Percentiles rank a stretch among this genome's conserved stretches.
phyloP scores from a whole-genome alignment of 805 yeast genomes.

The Priceomyces medius region DNA sequence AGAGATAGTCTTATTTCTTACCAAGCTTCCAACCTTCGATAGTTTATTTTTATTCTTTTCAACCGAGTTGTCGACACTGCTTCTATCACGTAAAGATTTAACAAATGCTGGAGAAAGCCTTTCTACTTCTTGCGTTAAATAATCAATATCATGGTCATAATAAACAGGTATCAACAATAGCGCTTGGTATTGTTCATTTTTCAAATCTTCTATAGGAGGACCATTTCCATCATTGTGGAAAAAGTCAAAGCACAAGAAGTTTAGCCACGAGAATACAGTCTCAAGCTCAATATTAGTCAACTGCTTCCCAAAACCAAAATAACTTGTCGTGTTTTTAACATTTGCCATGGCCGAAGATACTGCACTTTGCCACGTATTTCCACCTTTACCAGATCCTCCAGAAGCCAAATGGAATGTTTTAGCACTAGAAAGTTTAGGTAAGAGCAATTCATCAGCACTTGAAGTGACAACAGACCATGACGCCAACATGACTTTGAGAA shows the following conservation, averaged over 20 bases:
- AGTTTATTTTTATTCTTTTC: conserved; percentile 6
- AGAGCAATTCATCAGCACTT: conserved; percentile 65
- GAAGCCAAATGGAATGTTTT: conserved; percentile 27
- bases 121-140: conserved; percentile 58
- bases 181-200: conserved; percentile 62
- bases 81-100: conserved; percentile 47
- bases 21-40: conserved; percentile 49
- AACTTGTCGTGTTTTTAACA: conserved; percentile 41
- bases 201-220: conserved; percentile 64
- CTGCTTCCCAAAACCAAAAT: conserved; percentile 53
- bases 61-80: conserved; percentile 35
- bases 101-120: conserved; percentile 55
- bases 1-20: conserved; percentile 63
- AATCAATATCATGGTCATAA: conserved; percentile 51
- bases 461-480: conserved; percentile 77
- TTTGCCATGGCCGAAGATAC: conserved; percentile 50
- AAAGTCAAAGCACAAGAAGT: conserved; percentile 63
- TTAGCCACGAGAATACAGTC: conserved; percentile 68
- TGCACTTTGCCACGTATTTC: conserved; percentile 39
- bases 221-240: conserved; percentile 83
- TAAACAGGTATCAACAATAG: conserved; percentile 61
- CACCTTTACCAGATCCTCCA: conserved; percentile 18
- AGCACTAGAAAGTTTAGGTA: conserved; percentile 66
- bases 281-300: conserved; percentile 62
- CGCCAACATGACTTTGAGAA: conserved; percentile 66